Base-by-base conservation (phyloP, 176 grass and related monocot genomes). In the Neostapfia colusana region DNA sequence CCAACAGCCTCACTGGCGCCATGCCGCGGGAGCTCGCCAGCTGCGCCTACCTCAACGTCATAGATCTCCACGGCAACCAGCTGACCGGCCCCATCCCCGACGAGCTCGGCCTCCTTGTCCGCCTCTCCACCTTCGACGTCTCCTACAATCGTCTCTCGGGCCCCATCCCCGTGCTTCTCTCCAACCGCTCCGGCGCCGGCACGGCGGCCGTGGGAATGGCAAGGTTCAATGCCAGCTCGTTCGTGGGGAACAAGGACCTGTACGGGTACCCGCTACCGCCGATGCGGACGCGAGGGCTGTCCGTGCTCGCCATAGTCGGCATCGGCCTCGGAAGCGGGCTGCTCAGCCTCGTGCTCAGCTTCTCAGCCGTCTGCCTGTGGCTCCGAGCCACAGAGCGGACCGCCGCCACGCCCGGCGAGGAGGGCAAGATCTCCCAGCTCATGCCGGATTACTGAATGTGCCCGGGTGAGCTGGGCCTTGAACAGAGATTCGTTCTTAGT, bases 11-110 rank as follows among this genome's bases (percentile, higher is more conserved):
- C 24, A 81, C 85, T 0, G 83, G 92, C 15, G 21, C 77, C 48
- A 94, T 94, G 60, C 92, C 92, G 3, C 56, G 88, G 26, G 83
- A 87, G 10, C 92, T 94, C 24, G 76, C 85, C 44, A 5, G 66
- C 65, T 94, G 92, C 86, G 92, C 85, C 6, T 94, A 94, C 70
- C 85, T 94, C 65, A 94, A 91, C 81, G 85, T 91, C 20, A 94
- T 94, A 70, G 92, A 94, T 87, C 86, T 94, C 76, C 92, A 94
- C 68, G 66, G 18, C n/a, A 94, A 94, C 79, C 41, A 63, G 18
- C 75, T 94, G 8, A 66, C 85, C 4, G 92, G 92, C 7, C 76
- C 77, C 79, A 94, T 94, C 65, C 92, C 88, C 1, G 88, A 94
- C 78, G 76, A 91, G 66, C 83, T 94, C 7, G 88, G 85, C 59